Base-by-base conservation (phyloP, 148 eudicot species). In the Spergularia marina region DNA sequence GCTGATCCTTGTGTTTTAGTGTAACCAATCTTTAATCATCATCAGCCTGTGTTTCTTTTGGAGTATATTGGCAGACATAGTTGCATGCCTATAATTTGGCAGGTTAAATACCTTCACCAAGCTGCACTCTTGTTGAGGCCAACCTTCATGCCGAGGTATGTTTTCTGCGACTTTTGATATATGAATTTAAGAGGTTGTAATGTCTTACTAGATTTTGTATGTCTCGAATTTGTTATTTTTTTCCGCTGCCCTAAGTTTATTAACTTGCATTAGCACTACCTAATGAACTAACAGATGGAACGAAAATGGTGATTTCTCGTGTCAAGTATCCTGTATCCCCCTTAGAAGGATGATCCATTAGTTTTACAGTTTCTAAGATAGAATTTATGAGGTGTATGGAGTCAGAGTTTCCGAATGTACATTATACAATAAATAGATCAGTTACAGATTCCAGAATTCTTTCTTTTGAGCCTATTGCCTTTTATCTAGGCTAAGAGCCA, bases 401-500 rank as follows among this genome's bases (percentile, higher is more conserved):
- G 5, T 39, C 4, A 44, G 36, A 63, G 8, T 44, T 44, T 44
- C 49, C 8, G 49, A 44, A 44, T 44, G 49, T 44, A 44, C 49
- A 44, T 6, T 72, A 53, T 78, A 72, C 81, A 65, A 54, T 44
- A n/a, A 18, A 63, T 10, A n/a, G 52, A 71, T 41, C 52, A 21
- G 55, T 39, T 72, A 78, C 12, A 56, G 49, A 65, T 70, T 25
- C 57, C 53, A 60, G 36, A 39, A 5, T 41, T 34, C 65, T 20
- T 39, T 39, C 17, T 36, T 4, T 18, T 23, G 30, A 69, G 44
- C 68, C 72, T 49, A 63, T 69, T 51, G 23, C 11, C 47, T 20
- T 52, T n/a, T 12, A 39, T 69, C 75, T 87, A 92, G 65, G 97
- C 97, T 76, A 92, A 83, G 72, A 87, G 95, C 97, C 97, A 92